A percentile compares a stretch with the other conserved stretches of the same genome.
phyloP scores from a whole-genome alignment of 192 early-diverging fungal genomes.

The Chytriomyces sp. region DNA sequence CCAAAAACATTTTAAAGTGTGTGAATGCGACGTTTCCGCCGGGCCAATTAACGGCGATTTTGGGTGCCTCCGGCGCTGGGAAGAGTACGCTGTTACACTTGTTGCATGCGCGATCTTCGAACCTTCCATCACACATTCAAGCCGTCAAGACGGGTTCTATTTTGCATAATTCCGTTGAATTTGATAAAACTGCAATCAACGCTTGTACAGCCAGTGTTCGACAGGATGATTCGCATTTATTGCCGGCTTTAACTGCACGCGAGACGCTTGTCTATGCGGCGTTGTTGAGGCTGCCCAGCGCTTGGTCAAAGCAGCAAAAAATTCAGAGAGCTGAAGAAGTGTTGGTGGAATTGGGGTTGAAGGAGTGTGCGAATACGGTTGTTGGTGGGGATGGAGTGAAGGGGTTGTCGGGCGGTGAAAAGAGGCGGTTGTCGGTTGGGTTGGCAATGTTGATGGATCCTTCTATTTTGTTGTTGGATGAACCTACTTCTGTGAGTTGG shows the following conservation, averaged over 20 bases:
- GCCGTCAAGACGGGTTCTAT: constrained; percentile 32
- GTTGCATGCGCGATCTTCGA: constrained; percentile 38
- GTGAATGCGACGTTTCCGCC: constrained; percentile 38
- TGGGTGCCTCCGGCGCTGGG: constrained; percentile 53
- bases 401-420: constrained; percentile 75
- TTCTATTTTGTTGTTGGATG: constrained; percentile 41
- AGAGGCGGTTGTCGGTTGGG: constrained; percentile 70
- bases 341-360: constrained; percentile 47
- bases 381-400: constrained; percentile 52
- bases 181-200: constrained; percentile 35
- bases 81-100: constrained; percentile 53
- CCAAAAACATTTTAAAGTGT: constrained; percentile 38
- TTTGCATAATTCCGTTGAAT: constrained; percentile 36
- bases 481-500: constrained; percentile 35
- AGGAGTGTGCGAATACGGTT: constrained; percentile 48
- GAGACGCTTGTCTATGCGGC: constrained; percentile 53
- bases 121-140: constrained; percentile 29
- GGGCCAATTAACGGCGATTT: constrained; percentile 51
- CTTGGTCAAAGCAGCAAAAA: constrained; percentile 39
- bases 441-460: constrained; percentile 54
- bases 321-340: constrained; percentile 44
- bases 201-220: constrained; percentile 46
- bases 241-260: constrained; percentile 51
- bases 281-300: constrained; percentile 44
- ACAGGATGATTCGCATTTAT: constrained; percentile 50